Conservation (phyloP, 1,284 basidiomycete species). For the Microbotryomycetes sp. region DNA sequence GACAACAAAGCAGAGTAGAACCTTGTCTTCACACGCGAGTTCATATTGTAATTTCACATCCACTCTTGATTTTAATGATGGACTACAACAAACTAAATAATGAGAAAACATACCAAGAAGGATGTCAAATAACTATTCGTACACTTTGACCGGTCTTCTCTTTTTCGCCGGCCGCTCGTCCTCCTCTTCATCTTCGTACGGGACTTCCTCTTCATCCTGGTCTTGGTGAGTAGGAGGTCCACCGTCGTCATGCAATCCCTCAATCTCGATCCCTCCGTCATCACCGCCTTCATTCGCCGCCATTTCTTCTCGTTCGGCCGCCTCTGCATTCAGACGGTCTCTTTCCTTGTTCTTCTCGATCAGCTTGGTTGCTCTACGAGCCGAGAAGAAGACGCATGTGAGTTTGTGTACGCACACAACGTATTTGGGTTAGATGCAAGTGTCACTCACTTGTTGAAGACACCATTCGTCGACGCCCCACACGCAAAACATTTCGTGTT, state of each 20-base stretch:
- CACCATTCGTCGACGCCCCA: constrained; percentile 82
- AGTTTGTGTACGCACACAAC: neutral
- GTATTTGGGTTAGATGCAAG: constrained; percentile 41
- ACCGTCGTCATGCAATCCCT: constrained; percentile 29
- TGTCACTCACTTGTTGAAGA: constrained; percentile 86
- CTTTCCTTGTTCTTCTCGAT: constrained; percentile 31
- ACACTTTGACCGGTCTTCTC: constrained; percentile 18
- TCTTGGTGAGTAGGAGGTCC: neutral
- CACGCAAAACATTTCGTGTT: constrained; percentile 96
- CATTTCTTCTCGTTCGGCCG: constrained; percentile 19
- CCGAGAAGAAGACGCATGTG: neutral
- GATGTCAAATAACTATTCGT: neutral
- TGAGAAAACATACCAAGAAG: neutral
- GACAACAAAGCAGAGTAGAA: too few species aligned
- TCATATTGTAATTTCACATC: too few species aligned
- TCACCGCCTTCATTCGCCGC: neutral
- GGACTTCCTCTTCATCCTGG: constrained; percentile 1
- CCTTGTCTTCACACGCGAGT: too few species aligned
- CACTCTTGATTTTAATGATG: too few species aligned
- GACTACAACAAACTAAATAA: neutral
- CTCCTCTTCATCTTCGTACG: neutral
- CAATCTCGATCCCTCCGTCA: constrained; percentile 34
- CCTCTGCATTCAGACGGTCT: constrained; percentile 23
- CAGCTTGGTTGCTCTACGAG: constrained; percentile 31
- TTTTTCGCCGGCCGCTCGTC: constrained; percentile 2